phyloP scores from a whole-genome alignment of 495 filamentous ascomycete species.

The Paragyromitra xinjiangensis region DNA sequence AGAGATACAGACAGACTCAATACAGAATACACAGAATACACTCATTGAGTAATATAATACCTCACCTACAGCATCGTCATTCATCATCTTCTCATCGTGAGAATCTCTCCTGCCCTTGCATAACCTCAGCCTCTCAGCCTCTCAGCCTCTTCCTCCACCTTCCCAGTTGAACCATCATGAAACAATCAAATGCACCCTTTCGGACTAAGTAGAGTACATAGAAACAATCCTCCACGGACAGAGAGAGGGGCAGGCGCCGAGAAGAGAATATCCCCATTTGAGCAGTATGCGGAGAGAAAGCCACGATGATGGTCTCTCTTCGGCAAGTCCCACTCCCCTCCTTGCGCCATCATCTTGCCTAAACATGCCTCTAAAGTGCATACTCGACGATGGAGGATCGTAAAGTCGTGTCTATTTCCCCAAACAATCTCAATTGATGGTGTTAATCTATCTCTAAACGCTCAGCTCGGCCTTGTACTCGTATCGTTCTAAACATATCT shows the following conservation, averaged over 20 bases:
- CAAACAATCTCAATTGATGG: too few relatives aligned
- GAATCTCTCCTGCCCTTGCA: not conserved
- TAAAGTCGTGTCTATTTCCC: too few relatives aligned
- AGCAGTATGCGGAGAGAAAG: not conserved
- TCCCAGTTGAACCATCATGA: not conserved
- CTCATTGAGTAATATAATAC: not conserved
- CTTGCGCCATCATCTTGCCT: slow-evolving; percentile 13
- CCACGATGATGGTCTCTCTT: not conserved
- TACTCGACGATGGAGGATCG: too few relatives aligned
- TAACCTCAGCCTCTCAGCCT: not conserved
- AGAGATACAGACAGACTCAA: too few relatives aligned
- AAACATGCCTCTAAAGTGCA: not conserved
- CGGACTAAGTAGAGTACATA: not conserved
- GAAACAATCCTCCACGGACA: not conserved
- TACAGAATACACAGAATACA: too few relatives aligned
- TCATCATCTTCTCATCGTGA: not conserved
- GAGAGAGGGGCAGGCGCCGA: not conserved
- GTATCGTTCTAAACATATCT: too few relatives aligned
- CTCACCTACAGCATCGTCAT: not conserved
- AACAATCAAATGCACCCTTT: not conserved
- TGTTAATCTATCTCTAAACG: too few relatives aligned
- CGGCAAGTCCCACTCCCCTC: not conserved
- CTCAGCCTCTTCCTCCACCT: slow-evolving; percentile 9
- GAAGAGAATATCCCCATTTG: not conserved
- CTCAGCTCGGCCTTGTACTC: too few relatives aligned